Conservation (phyloP, 352 stramenopile genomes). For the Thalassiosira exigua region DNA sequence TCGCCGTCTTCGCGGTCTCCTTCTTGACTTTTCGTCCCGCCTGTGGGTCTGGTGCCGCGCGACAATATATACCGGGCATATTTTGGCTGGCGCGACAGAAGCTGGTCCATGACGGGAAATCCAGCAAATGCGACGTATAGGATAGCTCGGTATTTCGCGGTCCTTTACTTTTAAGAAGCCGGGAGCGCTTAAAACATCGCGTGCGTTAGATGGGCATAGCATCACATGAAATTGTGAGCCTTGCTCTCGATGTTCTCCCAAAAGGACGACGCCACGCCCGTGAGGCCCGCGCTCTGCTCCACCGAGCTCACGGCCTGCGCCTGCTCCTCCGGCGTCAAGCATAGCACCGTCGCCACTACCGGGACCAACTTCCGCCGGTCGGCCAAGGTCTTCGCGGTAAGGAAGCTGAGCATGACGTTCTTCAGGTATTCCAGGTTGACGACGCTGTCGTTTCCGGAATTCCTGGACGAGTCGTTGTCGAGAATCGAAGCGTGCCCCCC, state of each 20-base stretch:
- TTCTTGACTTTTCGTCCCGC: too few relatives aligned
- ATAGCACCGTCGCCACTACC: slow-evolving; percentile 78
- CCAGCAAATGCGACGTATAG: too few relatives aligned
- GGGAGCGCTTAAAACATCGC: too few relatives aligned
- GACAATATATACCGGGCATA: too few relatives aligned
- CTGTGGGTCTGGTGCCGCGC: too few relatives aligned
- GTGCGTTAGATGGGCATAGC: too few relatives aligned
- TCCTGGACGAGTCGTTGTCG: slow-evolving; percentile 10
- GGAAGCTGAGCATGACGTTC: slow-evolving; percentile 83
- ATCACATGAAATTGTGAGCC: slow-evolving; percentile 53
- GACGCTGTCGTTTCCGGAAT: slow-evolving; percentile 45
- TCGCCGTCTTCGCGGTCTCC: too few relatives aligned
- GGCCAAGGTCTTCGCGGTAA: slow-evolving; percentile 71
- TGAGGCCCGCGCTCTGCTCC: slow-evolving; percentile 54
- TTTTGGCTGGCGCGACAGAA: too few relatives aligned
- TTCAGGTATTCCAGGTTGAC: slow-evolving; percentile 85
- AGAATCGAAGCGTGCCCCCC: slow-evolving; percentile 14
- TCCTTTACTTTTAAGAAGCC: too few relatives aligned
- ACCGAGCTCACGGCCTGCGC: slow-evolving; percentile 59
- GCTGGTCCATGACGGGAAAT: too few relatives aligned
- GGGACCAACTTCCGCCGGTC: slow-evolving; percentile 78
- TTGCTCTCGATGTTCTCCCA: slow-evolving; percentile 65
- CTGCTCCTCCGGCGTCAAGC: slow-evolving; percentile 79
- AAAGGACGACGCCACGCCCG: slow-evolving; percentile 49
- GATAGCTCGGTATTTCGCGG: too few relatives aligned